These are phyloP conservation scores for Colletotrichum siamense DNA, from an alignment of 2,329 filamentous ascomycete genomes.

Conservation along the genomic window DNA sequence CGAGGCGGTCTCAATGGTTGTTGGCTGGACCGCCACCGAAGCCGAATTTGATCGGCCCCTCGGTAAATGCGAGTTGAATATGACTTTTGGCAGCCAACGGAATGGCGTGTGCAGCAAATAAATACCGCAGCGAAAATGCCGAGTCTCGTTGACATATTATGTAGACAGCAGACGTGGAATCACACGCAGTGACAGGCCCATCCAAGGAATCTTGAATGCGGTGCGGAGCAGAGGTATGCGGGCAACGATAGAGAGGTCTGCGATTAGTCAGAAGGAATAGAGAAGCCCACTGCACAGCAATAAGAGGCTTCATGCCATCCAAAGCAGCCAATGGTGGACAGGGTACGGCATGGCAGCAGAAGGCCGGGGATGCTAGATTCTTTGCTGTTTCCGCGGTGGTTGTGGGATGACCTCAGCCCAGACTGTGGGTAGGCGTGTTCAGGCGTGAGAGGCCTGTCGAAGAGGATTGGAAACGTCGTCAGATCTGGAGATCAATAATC, in stretches of 20 bases:
- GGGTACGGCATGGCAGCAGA: background rate
- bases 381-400: background rate
- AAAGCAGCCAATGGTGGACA: background rate
- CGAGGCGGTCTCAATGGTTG: background rate
- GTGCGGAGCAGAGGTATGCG: background rate
- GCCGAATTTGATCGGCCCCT: constrained; percentile 5
- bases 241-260: background rate
- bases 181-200: background rate
- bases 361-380: background rate
- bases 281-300: background rate
- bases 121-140: constrained; percentile 7
- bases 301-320: constrained; percentile 4
- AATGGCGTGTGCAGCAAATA: background rate
- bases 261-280: constrained; percentile 11
- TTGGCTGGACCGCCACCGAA: background rate
- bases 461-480: background rate
- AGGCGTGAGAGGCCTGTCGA: background rate
- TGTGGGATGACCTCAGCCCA: background rate
- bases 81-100: background rate
- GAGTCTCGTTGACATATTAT: background rate
- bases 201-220: background rate
- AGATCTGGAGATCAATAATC: background rate
- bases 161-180: background rate
- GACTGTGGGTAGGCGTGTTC: background rate
- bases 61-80: background rate